phyloP scores from a whole-genome alignment of 495 filamentous ascomycete genomes.

The Achaetomiella virescens region DNA sequence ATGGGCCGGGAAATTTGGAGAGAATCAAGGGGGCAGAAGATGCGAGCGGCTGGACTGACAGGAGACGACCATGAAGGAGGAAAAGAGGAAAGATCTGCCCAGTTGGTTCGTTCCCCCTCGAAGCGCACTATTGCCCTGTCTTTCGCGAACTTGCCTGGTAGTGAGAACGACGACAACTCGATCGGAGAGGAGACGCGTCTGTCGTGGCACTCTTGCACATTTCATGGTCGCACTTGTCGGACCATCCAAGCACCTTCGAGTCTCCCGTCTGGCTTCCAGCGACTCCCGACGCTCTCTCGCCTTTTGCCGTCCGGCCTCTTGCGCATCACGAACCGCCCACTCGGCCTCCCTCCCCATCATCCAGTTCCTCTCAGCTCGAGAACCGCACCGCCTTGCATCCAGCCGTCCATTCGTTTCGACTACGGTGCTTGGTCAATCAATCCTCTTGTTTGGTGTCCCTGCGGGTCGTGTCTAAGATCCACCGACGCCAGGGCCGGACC shows the following conservation, averaged over 20 bases:
- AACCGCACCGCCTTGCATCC: background rate
- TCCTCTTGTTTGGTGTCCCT: background rate
- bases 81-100: constrained; percentile 11
- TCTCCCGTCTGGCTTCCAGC: background rate
- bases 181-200: background rate
- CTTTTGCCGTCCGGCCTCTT: background rate
- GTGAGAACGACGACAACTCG: constrained; percentile 2
- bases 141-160: background rate
- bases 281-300: constrained; percentile 14
- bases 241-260: background rate
- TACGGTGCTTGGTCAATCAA: background rate
- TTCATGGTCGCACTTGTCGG: background rate
- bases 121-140: background rate
- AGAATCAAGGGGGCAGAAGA: constrained; percentile 2
- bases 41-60: background rate
- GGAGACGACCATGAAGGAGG: constrained; percentile 1
- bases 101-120: background rate
- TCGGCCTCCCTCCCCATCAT: background rate
- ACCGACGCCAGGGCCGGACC: constrained; percentile 14
- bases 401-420: constrained; percentile 2
- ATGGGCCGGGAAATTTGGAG: constrained; percentile 8
- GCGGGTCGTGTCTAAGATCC: constrained; percentile 3
- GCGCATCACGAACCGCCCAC: background rate
- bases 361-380: too few relatives aligned
- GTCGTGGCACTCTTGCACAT: background rate